Evolutionary conservation across 192 early-diverging fungal species (phyloP).

Genomic region (Coemansia sp.): DNA sequence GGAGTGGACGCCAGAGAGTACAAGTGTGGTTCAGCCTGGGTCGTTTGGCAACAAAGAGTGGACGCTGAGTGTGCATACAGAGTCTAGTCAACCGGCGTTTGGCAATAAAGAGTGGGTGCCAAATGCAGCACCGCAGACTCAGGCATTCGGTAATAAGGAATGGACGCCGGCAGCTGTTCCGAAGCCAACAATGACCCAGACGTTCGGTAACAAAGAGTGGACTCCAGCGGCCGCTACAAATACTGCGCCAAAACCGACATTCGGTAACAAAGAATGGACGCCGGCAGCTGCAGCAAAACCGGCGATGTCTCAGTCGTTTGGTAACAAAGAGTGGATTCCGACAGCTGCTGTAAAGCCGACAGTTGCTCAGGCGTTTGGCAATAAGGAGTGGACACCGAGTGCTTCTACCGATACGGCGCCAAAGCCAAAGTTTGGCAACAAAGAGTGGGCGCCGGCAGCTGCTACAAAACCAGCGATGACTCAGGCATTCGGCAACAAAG

Average conservation of each 20-base stretch:
- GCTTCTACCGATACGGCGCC: neutral
- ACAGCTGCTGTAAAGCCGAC: neutral
- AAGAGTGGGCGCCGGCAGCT: constrained; percentile 30
- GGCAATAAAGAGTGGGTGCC: neutral
- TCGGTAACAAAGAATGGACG: constrained; percentile 7
- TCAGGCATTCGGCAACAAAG: neutral
- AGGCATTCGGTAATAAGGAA: constrained; percentile 25
- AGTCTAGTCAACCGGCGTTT: neutral
- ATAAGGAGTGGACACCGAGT: constrained; percentile 36
- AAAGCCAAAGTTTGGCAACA: constrained; percentile 10
- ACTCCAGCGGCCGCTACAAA: neutral
- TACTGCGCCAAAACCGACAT: neutral
- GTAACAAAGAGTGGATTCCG: neutral
- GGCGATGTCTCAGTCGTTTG: neutral
- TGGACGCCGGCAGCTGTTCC: constrained; percentile 19
- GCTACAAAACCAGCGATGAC: neutral
- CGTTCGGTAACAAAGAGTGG: neutral
- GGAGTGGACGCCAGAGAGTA: constrained; percentile 18
- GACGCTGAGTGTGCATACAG: neutral
- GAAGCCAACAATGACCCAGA: neutral
- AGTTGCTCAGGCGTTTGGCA: constrained; percentile 9
- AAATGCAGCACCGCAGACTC: neutral
- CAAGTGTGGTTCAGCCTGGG: neutral
- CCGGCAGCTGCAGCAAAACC: neutral
- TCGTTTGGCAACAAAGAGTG: constrained; percentile 2